Evolutionary conservation across 2,329 filamentous ascomycete genomes (phyloP).

Genomic region (Neonectria coccinea): DNA sequence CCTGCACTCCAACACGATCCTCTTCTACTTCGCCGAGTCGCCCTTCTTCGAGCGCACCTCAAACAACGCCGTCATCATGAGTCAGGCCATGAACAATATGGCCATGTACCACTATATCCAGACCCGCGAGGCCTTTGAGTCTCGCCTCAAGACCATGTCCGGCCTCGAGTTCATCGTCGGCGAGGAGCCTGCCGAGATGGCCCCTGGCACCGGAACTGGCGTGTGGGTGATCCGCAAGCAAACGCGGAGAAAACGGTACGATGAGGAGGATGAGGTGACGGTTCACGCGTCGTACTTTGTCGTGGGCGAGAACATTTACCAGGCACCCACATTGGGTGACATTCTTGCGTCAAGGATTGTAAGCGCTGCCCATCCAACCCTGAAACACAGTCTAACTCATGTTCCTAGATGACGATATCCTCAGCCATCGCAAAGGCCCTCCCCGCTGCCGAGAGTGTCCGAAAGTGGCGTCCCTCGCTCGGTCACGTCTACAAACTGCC

Average conservation of each 20-base stretch:
- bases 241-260: constrained; percentile 67
- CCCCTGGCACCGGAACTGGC: constrained; percentile 72
- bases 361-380: constrained; percentile 38
- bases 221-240: constrained; percentile 79
- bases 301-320: constrained; percentile 74
- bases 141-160: constrained; percentile 71
- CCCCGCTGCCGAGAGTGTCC: constrained; percentile 61
- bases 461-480: constrained; percentile 66
- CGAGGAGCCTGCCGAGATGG: constrained; percentile 72
- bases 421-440: constrained; percentile 66
- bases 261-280: constrained; percentile 68
- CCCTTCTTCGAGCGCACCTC: constrained; percentile 76
- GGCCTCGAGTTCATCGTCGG: constrained; percentile 76
- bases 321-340: constrained; percentile 71
- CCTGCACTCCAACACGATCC: constrained; percentile 73
- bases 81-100: constrained; percentile 71
- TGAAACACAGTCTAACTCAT: constrained; percentile 22
- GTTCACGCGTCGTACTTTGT: constrained; percentile 73
- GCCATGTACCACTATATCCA: constrained; percentile 68
- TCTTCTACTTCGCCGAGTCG: constrained; percentile 76
- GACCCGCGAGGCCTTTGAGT: constrained; percentile 73
- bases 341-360: constrained; percentile 71
- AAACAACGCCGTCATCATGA: constrained; percentile 73
- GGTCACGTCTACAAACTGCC: constrained; percentile 65
- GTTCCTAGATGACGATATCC: constrained; percentile 64